A percentile compares a stretch with the other conserved stretches of the same genome.
phyloP scores from a whole-genome alignment of 2,329 filamentous ascomycete species.

The Diaporthe batatas region DNA sequence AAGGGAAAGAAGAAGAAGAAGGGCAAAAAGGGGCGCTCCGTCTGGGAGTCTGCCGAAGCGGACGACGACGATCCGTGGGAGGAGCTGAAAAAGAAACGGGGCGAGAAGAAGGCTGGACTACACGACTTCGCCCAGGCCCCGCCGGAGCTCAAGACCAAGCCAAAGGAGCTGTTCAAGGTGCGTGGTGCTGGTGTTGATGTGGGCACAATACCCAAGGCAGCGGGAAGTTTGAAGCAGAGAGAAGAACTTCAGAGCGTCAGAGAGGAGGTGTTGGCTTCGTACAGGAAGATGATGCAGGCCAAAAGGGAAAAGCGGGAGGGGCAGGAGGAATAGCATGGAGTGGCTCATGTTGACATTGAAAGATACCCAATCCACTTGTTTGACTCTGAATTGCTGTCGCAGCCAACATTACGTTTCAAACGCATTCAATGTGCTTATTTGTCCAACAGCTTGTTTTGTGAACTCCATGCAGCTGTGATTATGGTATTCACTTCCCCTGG shows the following conservation, averaged over 20 bases:
- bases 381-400: neutral
- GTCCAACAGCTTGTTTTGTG: neutral
- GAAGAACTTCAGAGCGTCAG: constrained; percentile 80
- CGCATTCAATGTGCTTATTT: neutral
- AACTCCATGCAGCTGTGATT: neutral
- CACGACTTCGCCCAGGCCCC: constrained; percentile 80
- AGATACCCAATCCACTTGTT: constrained; percentile 18
- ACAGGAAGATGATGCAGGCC: constrained; percentile 77
- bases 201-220: constrained; percentile 75
- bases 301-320: constrained; percentile 51
- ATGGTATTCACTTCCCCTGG: neutral
- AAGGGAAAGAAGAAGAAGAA: constrained; percentile 57
- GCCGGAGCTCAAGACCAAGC: constrained; percentile 75
- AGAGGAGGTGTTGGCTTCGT: constrained; percentile 78
- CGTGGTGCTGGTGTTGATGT: constrained; percentile 76
- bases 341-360: neutral
- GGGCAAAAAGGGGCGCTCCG: constrained; percentile 57
- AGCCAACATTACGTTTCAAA: neutral
- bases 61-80: constrained; percentile 79
- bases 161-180: constrained; percentile 74
- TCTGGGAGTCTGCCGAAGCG: constrained; percentile 61
- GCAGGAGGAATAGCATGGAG: neutral
- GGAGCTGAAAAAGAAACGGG: constrained; percentile 76
- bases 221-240: constrained; percentile 78
- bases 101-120: constrained; percentile 62